A percentile compares a stretch with the other conserved stretches of the same genome.
These are phyloP conservation scores for Hyparrhenia diplandra DNA, from an alignment of 176 grass and related monocot species.

Conservation along the genomic window DNA sequence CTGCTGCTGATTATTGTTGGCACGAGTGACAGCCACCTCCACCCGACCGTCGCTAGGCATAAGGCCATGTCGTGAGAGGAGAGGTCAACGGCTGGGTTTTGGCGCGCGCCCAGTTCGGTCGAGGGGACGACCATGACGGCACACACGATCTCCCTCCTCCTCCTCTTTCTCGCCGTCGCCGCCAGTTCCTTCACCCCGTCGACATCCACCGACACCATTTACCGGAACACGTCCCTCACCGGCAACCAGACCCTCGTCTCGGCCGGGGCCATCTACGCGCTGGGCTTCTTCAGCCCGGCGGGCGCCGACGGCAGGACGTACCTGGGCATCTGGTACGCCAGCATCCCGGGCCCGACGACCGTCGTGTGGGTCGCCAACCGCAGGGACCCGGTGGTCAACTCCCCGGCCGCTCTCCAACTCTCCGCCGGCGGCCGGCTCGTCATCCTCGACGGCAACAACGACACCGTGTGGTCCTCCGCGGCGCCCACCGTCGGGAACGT, in stretches of 20 bases:
- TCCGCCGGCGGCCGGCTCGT: conserved; percentile 1
- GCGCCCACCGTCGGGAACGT: neutral
- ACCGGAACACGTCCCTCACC: conserved; percentile 9
- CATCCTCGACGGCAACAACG: conserved; percentile 29
- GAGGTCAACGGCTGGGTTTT: neutral
- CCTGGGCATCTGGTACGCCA: conserved; percentile 45
- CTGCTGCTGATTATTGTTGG: neutral
- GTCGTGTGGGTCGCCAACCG: conserved; percentile 62
- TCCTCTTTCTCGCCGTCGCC: neutral
- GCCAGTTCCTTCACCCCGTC: neutral
- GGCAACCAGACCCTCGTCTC: conserved; percentile 56
- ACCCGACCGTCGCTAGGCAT: too few relatives aligned
- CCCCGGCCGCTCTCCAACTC: conserved; percentile 4
- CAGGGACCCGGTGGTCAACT: neutral
- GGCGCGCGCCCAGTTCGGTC: neutral
- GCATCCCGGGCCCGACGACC: conserved; percentile 8
- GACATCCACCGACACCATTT: conserved; percentile 13
- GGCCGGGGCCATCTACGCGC: conserved; percentile 30
- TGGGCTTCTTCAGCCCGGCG: conserved; percentile 64
- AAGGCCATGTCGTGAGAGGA: conserved; percentile 16
- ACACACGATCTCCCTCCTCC: neutral
- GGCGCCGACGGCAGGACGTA: conserved; percentile 12
- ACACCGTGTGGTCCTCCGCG: conserved; percentile 30
- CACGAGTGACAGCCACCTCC: neutral
- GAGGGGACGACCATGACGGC: neutral